A percentile compares a stretch with the other conserved stretches of the same genome.
Evolutionary conservation across 2,329 filamentous ascomycete species (phyloP).

Genomic region (Fusarium protoensiforme): DNA sequence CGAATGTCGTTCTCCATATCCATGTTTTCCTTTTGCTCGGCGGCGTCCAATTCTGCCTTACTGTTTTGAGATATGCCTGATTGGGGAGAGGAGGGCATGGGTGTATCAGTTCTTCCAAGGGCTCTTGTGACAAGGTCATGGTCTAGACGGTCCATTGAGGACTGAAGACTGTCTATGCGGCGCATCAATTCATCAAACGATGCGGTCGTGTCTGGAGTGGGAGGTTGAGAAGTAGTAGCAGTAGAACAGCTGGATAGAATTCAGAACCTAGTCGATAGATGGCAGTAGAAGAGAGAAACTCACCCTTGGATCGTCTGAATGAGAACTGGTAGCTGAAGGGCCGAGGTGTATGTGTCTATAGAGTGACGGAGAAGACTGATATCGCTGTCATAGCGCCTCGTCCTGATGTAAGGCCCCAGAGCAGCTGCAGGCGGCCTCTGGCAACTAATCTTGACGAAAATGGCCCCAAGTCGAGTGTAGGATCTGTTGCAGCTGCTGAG

Average conservation of each 20-base stretch:
- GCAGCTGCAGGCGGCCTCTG: background rate
- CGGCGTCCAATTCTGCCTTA: background rate
- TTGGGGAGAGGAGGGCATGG: background rate
- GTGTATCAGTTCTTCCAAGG: background rate
- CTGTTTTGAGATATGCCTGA: background rate
- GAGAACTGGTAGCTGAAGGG: background rate
- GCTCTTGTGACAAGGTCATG: background rate
- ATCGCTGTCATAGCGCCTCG: background rate
- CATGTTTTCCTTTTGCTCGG: background rate
- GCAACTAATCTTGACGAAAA: background rate
- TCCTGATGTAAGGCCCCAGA: background rate
- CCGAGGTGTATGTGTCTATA: background rate
- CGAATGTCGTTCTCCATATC: background rate
- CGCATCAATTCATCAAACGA: background rate
- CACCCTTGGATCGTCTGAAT: background rate
- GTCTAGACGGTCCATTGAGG: background rate
- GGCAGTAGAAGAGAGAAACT: background rate
- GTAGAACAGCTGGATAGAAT: background rate
- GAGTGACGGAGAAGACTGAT: background rate
- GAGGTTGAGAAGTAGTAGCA: background rate
- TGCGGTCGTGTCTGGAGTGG: background rate
- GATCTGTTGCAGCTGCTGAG: background rate
- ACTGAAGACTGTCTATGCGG: background rate
- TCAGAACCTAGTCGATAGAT: background rate
- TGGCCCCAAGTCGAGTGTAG: background rate